phyloP scores from a whole-genome alignment of 202 grass and related monocot genomes.

The Eragrostis tef region DNA sequence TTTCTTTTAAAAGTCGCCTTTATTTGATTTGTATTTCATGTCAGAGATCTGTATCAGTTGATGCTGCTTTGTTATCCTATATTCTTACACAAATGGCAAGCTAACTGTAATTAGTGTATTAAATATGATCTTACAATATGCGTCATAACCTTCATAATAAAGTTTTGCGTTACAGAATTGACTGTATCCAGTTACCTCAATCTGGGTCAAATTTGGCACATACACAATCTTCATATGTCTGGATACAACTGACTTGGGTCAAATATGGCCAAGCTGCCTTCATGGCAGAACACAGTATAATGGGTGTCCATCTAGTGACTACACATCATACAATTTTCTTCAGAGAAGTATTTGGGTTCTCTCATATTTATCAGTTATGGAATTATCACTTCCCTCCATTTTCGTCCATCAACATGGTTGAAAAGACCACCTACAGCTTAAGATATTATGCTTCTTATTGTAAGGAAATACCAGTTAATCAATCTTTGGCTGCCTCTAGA shows the following conservation, averaged over 20 bases:
- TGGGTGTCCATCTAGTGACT: background rate
- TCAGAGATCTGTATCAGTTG: background rate
- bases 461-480: background rate
- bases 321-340: background rate
- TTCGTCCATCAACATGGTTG: background rate
- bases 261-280: background rate
- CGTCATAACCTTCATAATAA: background rate
- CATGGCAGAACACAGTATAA: background rate
- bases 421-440: background rate
- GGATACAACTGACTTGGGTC: too few species aligned
- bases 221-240: background rate
- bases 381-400: constrained; percentile 15
- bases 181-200: background rate
- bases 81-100: background rate
- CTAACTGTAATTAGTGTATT: background rate
- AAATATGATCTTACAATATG: background rate
- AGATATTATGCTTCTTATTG: background rate
- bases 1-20: background rate
- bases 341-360: constrained; percentile 3
- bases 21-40: background rate
- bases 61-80: background rate
- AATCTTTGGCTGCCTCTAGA: constrained; percentile 12
- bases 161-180: background rate
- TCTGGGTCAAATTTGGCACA: background rate
- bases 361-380: constrained; percentile 12